Conservation (phyloP, 2,329 filamentous ascomycete genomes). For the Escovopsis sp. region DNA sequence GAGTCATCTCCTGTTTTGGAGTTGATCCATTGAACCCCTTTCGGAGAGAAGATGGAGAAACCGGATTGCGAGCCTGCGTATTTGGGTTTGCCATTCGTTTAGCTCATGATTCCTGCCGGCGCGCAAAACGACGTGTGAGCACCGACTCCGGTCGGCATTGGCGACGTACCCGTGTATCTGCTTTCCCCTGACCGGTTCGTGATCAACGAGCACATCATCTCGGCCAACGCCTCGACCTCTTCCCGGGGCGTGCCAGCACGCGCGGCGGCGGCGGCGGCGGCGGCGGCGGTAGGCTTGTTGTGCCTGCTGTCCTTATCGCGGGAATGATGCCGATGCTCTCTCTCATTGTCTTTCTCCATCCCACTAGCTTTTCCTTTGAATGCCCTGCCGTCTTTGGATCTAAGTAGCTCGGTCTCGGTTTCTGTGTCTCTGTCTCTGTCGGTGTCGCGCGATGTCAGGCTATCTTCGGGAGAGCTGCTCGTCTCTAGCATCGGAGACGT, state of each 20-base stretch:
- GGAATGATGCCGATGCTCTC: constrained; percentile 11
- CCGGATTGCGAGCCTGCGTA: constrained; percentile 82
- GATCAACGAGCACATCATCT: constrained; percentile 98
- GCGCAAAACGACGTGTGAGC: constrained; percentile 4
- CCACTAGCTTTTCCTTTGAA: constrained; percentile 4
- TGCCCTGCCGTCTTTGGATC: no score
- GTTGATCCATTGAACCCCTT: constrained; percentile 97
- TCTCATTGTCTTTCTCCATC: constrained; percentile 9
- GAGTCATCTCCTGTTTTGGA: constrained; percentile 91
- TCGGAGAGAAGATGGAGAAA: constrained; percentile 96
- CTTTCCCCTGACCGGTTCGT: constrained; percentile 93
- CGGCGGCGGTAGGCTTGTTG: not conserved
- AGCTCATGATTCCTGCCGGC: no score
- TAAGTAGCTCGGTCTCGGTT: no score
- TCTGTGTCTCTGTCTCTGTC: constrained; percentile 25
- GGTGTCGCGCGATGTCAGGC: constrained; percentile 37
- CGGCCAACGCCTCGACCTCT: constrained; percentile 76
- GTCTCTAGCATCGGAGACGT: constrained; percentile 25
- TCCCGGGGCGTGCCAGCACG: constrained; percentile 36
- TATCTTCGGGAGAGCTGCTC: constrained; percentile 32
- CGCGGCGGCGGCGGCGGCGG: constrained; percentile 21
- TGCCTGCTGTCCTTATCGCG: no score
- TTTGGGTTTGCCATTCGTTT: not conserved
- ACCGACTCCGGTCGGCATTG: not conserved
- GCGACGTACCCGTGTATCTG: constrained; percentile 67